phyloP scores from a whole-genome alignment of 2,329 filamentous ascomycete species.

The Cryoendolithus antarcticus region DNA sequence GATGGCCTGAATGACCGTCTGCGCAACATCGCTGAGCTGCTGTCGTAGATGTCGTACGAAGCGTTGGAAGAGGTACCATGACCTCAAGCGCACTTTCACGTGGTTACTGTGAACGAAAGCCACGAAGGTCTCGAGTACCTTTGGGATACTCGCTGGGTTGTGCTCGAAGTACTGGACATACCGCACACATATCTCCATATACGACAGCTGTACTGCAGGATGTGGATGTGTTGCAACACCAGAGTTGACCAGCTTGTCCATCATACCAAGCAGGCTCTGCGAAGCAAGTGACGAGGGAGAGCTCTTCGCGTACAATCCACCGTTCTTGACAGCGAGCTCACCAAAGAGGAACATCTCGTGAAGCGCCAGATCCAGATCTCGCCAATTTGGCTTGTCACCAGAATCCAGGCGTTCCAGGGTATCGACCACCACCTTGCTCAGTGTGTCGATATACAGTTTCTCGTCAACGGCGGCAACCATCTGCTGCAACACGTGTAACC shows the following conservation, averaged over 20 bases:
- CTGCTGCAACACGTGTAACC: conserved; percentile 82
- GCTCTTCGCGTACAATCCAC: conserved; percentile 72
- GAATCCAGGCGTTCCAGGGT: conserved; percentile 74
- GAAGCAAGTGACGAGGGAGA: conserved; percentile 68
- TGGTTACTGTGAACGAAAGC: conserved; percentile 79
- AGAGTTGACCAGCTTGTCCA: conserved; percentile 89
- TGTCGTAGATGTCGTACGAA: conserved; percentile 77
- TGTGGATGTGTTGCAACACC: conserved; percentile 78
- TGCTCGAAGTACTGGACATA: conserved; percentile 89
- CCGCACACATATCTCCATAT: conserved; percentile 95
- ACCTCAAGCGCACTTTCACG: conserved; percentile 73
- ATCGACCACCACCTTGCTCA: conserved; percentile 76
- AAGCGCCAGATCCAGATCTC: conserved; percentile 83
- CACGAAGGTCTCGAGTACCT: conserved; percentile 83
- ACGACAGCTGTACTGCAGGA: conserved; percentile 84
- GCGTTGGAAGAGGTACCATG: conserved; percentile 94
- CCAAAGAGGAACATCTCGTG: conserved; percentile 95
- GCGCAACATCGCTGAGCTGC: conserved; percentile 77
- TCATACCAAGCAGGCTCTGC: conserved; percentile 77
- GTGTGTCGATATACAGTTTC: conserved; percentile 70
- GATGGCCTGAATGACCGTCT: conserved; percentile 83
- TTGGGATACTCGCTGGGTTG: conserved; percentile 67
- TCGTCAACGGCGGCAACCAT: conserved; percentile 85
- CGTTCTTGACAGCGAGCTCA: conserved; percentile 79
- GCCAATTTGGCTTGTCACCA: conserved; percentile 74